A percentile compares a stretch with the other conserved stretches of the same genome.
Evolutionary conservation across 2,329 filamentous ascomycete genomes (phyloP).

Genomic region (Diplodia corticola): DNA sequence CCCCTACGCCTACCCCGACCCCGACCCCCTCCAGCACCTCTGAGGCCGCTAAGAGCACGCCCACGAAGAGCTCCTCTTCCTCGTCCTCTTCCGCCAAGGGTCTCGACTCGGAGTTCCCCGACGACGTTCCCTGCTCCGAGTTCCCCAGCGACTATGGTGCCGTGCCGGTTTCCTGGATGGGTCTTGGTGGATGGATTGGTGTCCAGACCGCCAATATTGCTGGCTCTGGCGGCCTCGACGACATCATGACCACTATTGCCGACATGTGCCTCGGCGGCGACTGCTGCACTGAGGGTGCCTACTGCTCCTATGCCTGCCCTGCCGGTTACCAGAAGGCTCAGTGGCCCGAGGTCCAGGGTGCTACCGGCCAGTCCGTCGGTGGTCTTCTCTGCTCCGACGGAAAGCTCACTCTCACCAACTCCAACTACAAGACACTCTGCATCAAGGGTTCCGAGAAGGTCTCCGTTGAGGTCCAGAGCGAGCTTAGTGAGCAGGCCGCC

Average conservation of each 20-base stretch:
- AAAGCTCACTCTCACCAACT: constrained; percentile 75
- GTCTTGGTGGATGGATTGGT: constrained; percentile 74
- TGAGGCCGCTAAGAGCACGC: constrained; percentile 29
- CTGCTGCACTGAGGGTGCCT: constrained; percentile 61
- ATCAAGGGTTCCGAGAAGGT: constrained; percentile 66
- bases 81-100: constrained; percentile 42
- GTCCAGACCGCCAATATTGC: constrained; percentile 59
- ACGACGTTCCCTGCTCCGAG: constrained; percentile 65
- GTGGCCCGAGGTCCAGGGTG: constrained; percentile 78
- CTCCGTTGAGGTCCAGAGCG: constrained; percentile 71
- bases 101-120: constrained; percentile 70
- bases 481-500: constrained; percentile 62
- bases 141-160: constrained; percentile 86
- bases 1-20: constrained; percentile 32
- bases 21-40: constrained; percentile 28
- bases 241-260: constrained; percentile 67
- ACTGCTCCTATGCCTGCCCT: constrained; percentile 95
- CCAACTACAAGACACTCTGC: constrained; percentile 68
- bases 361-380: constrained; percentile 80
- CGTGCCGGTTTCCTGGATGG: constrained; percentile 66
- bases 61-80: constrained; percentile 17
- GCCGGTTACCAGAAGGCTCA: constrained; percentile 88
- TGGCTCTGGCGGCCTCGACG: constrained; percentile 42
- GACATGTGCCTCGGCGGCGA: constrained; percentile 57
- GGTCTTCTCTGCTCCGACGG: constrained; percentile 80